A percentile compares a stretch with the other conserved stretches of the same genome.
These are phyloP conservation scores for Groenewaldozyma salmanticensis DNA, from an alignment of 805 yeast species.

Conservation along the genomic window DNA sequence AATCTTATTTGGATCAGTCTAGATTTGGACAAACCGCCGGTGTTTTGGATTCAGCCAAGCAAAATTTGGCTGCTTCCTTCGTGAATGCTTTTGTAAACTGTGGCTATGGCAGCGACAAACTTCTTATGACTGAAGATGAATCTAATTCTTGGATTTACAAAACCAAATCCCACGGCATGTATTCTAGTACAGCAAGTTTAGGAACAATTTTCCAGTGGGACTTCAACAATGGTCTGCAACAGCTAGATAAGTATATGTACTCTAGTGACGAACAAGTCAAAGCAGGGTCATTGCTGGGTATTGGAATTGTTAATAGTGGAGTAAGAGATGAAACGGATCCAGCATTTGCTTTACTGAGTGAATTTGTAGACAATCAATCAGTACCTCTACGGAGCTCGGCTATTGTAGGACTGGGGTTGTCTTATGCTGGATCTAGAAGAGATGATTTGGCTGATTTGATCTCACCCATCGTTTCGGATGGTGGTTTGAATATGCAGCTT, in stretches of 20 bases:
- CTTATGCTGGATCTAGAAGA: constrained; percentile 90
- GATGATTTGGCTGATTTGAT: constrained; percentile 71
- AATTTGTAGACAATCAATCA: constrained; percentile 60
- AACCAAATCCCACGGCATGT: constrained; percentile 86
- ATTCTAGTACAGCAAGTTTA: constrained; percentile 81
- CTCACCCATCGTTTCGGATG: constrained; percentile 74
- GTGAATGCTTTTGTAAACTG: constrained; percentile 86
- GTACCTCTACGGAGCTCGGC: constrained; percentile 66
- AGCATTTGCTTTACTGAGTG: constrained; percentile 72
- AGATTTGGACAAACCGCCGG: constrained; percentile 45
- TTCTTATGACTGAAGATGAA: constrained; percentile 60
- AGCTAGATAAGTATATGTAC: constrained; percentile 78
- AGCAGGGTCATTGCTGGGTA: constrained; percentile 95
- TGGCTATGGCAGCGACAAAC: constrained; percentile 82
- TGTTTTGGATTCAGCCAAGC: constrained; percentile 78
- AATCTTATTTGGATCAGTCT: constrained; percentile 74
- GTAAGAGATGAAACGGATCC: constrained; percentile 95
- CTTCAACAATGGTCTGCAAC: constrained; percentile 77
- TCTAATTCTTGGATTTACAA: constrained; percentile 77
- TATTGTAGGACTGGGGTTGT: constrained; percentile 83
- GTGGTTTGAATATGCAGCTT: constrained; percentile 63
- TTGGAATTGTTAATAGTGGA: constrained; percentile 85
- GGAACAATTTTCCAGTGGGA: constrained; percentile 93
- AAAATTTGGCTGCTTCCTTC: constrained; percentile 88
- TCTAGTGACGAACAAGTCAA: constrained; percentile 78